Evolutionary conservation across 2,329 filamentous ascomycete genomes (phyloP).

Genomic region (Colletotrichum simmondsii): DNA sequence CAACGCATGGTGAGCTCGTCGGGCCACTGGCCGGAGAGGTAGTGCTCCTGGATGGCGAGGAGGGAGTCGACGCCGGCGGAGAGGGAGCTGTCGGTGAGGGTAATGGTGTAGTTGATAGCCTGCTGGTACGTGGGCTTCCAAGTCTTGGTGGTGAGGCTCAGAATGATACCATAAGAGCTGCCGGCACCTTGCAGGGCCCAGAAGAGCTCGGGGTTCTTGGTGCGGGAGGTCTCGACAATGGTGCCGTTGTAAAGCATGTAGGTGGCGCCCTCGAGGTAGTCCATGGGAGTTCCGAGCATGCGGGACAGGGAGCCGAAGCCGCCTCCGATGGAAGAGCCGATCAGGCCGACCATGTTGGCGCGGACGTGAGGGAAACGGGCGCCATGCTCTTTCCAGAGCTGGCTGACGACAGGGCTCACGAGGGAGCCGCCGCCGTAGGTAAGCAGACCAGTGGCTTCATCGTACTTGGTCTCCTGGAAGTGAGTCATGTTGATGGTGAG

Average conservation of each 20-base stretch:
- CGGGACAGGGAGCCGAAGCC: slow-evolving; percentile 33
- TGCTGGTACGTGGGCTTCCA: slow-evolving; percentile 20
- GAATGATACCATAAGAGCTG: slow-evolving; percentile 33
- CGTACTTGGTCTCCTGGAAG: slow-evolving; percentile 29
- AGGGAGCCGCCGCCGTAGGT: slow-evolving; percentile 30
- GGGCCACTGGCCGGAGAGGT: slow-evolving; percentile 26
- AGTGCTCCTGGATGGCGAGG: slow-evolving; percentile 31
- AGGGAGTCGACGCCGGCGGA: slow-evolving; percentile 24
- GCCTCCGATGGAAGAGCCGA: slow-evolving; percentile 32
- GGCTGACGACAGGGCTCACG: slow-evolving; percentile 33
- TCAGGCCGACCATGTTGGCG: slow-evolving; percentile 31
- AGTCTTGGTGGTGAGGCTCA: slow-evolving; percentile 30
- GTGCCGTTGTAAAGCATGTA: slow-evolving; percentile 37
- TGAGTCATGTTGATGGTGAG: slow-evolving; percentile 32
- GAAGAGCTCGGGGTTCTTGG: slow-evolving; percentile 34
- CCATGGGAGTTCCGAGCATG: slow-evolving; percentile 33
- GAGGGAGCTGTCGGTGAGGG: slow-evolving; percentile 21
- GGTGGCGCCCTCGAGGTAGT: slow-evolving; percentile 27
- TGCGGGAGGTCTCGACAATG: slow-evolving; percentile 26
- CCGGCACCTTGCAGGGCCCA: slow-evolving; percentile 36
- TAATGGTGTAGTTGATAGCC: slow-evolving; percentile 33
- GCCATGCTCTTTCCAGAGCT: slow-evolving; percentile 32
- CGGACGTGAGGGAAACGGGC: slow-evolving; percentile 34
- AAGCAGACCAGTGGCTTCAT: slow-evolving; percentile 22
- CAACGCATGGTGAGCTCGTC: slow-evolving; percentile 34